Conservation (phyloP, 805 yeast species). For the Saccharomycopsis fodiens region DNA sequence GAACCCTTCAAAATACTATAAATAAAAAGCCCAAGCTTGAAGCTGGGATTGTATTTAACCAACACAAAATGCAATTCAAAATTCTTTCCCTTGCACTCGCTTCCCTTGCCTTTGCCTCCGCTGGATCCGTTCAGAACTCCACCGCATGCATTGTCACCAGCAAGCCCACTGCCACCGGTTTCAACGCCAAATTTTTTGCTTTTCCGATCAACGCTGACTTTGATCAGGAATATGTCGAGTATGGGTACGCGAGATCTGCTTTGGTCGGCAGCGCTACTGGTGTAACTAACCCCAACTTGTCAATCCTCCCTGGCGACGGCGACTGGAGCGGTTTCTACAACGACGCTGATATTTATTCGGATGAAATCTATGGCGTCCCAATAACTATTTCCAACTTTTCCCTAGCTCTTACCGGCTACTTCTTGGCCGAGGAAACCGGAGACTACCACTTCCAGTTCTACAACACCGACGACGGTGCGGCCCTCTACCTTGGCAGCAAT, state of each 20-base stretch:
- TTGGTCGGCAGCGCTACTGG: not conserved
- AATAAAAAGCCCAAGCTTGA: too few species aligned
- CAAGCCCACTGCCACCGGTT: not conserved
- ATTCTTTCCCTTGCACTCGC: too few species aligned
- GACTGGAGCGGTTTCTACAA: too few species aligned
- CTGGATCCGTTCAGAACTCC: slow-evolving; percentile 1
- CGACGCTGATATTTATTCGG: not conserved
- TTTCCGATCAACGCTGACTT: not conserved
- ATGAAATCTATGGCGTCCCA: slow-evolving; percentile 7
- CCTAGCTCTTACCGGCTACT: slow-evolving; percentile 24
- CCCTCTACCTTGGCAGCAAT: slow-evolving; percentile 26
- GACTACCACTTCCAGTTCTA: slow-evolving; percentile 23
- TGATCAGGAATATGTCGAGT: not conserved
- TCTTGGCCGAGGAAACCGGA: slow-evolving; percentile 26
- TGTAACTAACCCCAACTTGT: not conserved
- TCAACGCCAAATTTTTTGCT: slow-evolving; percentile 4
- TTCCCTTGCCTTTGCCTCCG: too few species aligned
- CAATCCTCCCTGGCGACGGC: too few species aligned
- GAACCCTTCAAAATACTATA: too few species aligned
- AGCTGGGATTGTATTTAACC: too few species aligned
- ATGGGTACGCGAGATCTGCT: slow-evolving; percentile 1
- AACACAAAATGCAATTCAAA: too few species aligned
- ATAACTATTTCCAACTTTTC: slow-evolving; percentile 23
- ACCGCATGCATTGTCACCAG: not conserved
- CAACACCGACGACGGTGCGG: slow-evolving; percentile 27